phyloP scores from a whole-genome alignment of 129 eudicot genomes.

The Kitagawia praeruptora region DNA sequence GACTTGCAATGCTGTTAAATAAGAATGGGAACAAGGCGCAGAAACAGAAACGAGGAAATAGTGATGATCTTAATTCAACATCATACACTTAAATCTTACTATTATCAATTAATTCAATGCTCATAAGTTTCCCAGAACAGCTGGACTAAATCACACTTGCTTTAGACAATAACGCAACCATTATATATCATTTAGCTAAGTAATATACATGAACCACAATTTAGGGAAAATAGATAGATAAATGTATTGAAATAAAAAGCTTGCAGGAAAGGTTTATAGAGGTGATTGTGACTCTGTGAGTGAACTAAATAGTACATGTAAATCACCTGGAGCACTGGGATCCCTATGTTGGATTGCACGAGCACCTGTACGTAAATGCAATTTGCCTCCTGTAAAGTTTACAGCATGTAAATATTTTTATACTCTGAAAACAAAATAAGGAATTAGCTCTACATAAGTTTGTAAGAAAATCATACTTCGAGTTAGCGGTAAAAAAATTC shows the following conservation, averaged over 20 bases:
- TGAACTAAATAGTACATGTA: constrained; percentile 3
- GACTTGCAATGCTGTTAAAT: too few relatives aligned
- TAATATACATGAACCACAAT: neutral
- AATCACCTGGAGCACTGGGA: constrained; percentile 70
- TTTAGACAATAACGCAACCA: neutral
- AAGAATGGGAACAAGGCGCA: too few relatives aligned
- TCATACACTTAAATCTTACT: too few relatives aligned
- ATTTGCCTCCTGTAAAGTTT: constrained; percentile 50
- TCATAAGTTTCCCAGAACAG: too few relatives aligned
- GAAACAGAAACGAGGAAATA: too few relatives aligned
- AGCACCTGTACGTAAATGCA: constrained; percentile 67
- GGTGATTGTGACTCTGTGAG: constrained; percentile 6
- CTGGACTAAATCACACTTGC: neutral
- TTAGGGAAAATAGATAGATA: neutral
- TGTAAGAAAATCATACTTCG: constrained; percentile 7
- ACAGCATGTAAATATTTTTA: neutral
- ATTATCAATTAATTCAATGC: too few relatives aligned
- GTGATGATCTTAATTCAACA: too few relatives aligned
- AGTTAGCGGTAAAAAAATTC: neutral
- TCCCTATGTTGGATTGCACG: constrained; percentile 53
- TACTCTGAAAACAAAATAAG: neutral
- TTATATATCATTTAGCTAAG: neutral
- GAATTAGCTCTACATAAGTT: neutral
- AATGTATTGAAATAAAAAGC: neutral
- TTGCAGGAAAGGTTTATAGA: neutral